Conservation (phyloP, 2,329 filamentous ascomycete genomes). For the Diaporthe eres region DNA sequence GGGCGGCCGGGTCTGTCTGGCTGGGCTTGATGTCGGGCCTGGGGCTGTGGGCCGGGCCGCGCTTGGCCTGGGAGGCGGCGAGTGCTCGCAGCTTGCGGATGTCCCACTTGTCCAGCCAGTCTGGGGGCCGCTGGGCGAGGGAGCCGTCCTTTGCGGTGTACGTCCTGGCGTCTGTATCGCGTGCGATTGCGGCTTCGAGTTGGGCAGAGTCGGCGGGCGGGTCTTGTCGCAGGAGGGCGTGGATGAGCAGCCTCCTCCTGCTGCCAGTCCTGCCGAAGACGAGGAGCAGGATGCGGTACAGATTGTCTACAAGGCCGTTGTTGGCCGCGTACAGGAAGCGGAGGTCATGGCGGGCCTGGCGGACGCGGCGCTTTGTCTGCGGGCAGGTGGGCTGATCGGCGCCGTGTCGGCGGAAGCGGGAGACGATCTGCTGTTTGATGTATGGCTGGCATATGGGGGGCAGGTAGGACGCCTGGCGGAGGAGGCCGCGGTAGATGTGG, state of each 20-base stretch:
- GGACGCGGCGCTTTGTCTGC: conserved; percentile 49
- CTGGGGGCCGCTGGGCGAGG: conserved; percentile 41
- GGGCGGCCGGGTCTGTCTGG: conserved; percentile 51
- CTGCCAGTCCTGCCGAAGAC: conserved; percentile 68
- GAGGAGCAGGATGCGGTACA: conserved; percentile 62
- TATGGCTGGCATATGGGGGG: conserved; percentile 64
- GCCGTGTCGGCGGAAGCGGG: conserved; percentile 61
- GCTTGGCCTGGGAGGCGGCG: conserved; percentile 56
- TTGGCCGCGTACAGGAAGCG: conserved; percentile 67
- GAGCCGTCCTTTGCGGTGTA: conserved; percentile 28
- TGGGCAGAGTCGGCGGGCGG: conserved; percentile 57
- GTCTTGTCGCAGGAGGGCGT: conserved; percentile 53
- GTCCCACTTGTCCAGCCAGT: conserved; percentile 67
- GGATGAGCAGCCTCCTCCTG: conserved; percentile 63
- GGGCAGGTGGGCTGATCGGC: conserved; percentile 43
- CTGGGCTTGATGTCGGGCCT: conserved; percentile 49
- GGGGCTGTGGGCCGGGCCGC: conserved; percentile 49
- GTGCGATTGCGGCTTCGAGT: conserved; percentile 50
- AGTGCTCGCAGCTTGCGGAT: conserved; percentile 58
- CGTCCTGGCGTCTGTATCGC: conserved; percentile 1
- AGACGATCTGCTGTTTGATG: conserved; percentile 58
- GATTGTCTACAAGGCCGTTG: conserved; percentile 61
- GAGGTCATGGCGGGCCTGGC: conserved; percentile 59
- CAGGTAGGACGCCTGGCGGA: conserved; percentile 73
- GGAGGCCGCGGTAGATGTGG: conserved; percentile 70